These are phyloP conservation scores for Diaporthe ilicicola DNA, from an alignment of 2,329 filamentous ascomycete species.

Conservation along the genomic window DNA sequence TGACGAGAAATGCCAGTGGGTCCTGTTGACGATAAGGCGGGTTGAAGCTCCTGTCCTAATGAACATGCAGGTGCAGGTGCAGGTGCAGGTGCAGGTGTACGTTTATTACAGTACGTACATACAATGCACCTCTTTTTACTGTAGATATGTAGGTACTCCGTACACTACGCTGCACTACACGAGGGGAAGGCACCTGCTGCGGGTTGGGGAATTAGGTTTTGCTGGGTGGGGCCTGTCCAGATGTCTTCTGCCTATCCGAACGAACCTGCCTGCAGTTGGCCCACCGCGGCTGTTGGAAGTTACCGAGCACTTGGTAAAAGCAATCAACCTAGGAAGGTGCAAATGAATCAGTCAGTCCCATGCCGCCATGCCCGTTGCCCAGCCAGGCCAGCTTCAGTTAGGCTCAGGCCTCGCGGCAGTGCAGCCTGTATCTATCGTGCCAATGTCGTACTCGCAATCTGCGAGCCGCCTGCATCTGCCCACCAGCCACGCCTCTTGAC, in stretches of 20 bases:
- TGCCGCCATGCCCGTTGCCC: not conserved
- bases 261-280: not conserved
- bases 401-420: not conserved
- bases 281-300: constrained; percentile 20
- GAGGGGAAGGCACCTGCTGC: not conserved
- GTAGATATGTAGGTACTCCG: not conserved
- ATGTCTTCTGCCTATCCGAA: not conserved
- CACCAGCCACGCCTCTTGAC: not conserved
- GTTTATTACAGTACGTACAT: not conserved
- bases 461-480: not conserved
- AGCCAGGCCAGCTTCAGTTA: no score
- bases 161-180: no score
- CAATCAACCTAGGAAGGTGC: constrained; percentile 10
- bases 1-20: not conserved
- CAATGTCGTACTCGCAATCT: no score
- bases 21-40: not conserved
- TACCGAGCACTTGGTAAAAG: constrained; percentile 17
- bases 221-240: constrained; percentile 10
- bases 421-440: not conserved
- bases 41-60: not conserved
- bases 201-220: constrained; percentile 19
- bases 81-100: not conserved
- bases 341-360: constrained; percentile 2
- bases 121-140: not conserved
- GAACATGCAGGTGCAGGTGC: not conserved